phyloP scores from a whole-genome alignment of 1,284 basidiomycete genomes.

The Ceratobasidium sp. region DNA sequence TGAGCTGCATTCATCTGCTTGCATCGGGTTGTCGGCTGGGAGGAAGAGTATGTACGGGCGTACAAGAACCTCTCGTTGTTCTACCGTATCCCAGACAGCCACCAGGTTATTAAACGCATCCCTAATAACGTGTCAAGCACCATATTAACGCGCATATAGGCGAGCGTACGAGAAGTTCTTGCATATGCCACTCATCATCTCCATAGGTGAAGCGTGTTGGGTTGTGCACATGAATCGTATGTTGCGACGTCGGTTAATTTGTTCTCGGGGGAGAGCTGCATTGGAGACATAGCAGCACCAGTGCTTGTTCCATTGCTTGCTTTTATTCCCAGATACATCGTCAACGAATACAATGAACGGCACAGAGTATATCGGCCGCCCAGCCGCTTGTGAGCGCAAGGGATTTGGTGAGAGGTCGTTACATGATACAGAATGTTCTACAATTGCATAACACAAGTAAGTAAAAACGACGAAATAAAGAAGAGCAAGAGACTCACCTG shows the following conservation, averaged over 20 bases:
- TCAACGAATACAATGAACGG: slow-evolving; percentile 40
- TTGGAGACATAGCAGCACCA: slow-evolving; percentile 36
- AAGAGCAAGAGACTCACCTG: not conserved
- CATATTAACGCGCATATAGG: not conserved
- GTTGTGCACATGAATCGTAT: slow-evolving; percentile 43
- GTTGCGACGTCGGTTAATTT: not conserved
- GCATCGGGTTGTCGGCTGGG: slow-evolving; percentile 48
- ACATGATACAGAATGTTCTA: not conserved
- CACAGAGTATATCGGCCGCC: slow-evolving; percentile 26
- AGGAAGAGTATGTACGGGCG: slow-evolving; percentile 9
- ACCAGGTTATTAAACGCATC: slow-evolving; percentile 39
- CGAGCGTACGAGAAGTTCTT: not conserved
- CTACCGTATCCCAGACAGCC: slow-evolving; percentile 50
- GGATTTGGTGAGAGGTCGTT: not conserved
- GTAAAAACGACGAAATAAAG: not conserved
- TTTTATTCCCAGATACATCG: slow-evolving; percentile 43
- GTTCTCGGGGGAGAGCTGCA: slow-evolving; percentile 10
- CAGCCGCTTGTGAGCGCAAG: slow-evolving; percentile 5
- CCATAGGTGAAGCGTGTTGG: slow-evolving; percentile 26
- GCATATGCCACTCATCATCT: slow-evolving; percentile 25
- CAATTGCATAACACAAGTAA: not conserved
- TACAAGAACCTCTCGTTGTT: slow-evolving; percentile 50
- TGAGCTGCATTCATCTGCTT: slow-evolving; percentile 41
- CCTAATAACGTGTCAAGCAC: not conserved
- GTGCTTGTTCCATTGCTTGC: slow-evolving; percentile 45